Base-by-base conservation (phyloP, 768 basidiomycete genomes). In the Boletus vinaceobasis region DNA sequence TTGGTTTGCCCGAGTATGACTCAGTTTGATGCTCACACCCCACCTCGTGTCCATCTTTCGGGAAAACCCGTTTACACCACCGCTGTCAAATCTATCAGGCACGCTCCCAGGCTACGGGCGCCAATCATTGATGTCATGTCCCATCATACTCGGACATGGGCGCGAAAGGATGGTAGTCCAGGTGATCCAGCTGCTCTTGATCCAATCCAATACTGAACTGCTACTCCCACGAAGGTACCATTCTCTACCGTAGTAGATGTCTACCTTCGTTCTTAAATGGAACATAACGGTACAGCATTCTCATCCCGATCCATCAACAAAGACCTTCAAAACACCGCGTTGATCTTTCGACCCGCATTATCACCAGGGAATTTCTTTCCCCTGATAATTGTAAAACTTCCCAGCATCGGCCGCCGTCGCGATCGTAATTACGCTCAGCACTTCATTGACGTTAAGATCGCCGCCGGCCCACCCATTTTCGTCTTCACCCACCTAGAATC, bases 401-500 rank as follows among this genome's bases (percentile, higher is more conserved):
- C 52, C 55, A 48, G 52, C 48, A 13, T 57, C 37, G 19, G 46
- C 51, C 6, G 32, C 38, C 39, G 33, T 45, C 14, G 36, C 38
- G 10, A 32, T 49, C 29, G 40, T 55, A 17, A 52, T 43, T 11
- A 53, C 42, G 19, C 47, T 29, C 27, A 71, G 19, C 8, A 68
- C 50, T 29, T 54, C 47, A 10, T 58, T 40, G 8, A 70, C 66
- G 51, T 59, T 64, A 73, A 45, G 10, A 62, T 43, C 7, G 69
- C 74, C 43, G 60, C 62, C 14, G 57, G 49, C 5, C 69, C 71
- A 11, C 67, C 68, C 69, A 72, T 65, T 26, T 68, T 71, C 65
- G 45, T 42, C 77, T 96, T 96, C 60, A 95, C 93, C 63, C 94
- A 95, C 6, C 92, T 93, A 7, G 93, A 93, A 70, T 96, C 93